Evolutionary conservation across 2,329 filamentous ascomycete genomes (phyloP).

Genomic region (Sarocladium oryzae): DNA sequence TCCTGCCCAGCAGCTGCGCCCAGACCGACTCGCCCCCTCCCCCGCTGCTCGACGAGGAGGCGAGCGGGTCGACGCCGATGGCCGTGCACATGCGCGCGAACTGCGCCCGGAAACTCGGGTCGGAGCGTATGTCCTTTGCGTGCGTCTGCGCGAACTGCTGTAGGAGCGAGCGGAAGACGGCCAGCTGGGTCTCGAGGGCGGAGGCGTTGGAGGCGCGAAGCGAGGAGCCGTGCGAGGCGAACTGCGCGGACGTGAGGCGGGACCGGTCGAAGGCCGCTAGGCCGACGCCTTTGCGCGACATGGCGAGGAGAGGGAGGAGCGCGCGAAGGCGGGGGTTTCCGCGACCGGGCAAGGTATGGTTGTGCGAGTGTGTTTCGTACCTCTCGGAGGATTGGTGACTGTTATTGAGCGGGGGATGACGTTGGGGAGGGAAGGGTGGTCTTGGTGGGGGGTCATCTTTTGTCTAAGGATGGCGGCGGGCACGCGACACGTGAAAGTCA

Average conservation of each 20-base stretch:
- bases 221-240: conserved; percentile 79
- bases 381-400: neutral
- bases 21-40: conserved; percentile 64
- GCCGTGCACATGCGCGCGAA: conserved; percentile 98
- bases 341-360: too few relatives aligned
- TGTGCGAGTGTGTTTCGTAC: too few relatives aligned
- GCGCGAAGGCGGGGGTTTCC: neutral
- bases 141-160: conserved; percentile 95
- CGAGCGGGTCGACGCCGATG: conserved; percentile 91
- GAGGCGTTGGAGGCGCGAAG: conserved; percentile 80
- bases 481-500: conserved; percentile 2
- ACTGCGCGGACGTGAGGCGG: conserved; percentile 79
- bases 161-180: conserved; percentile 90
- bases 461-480: too few relatives aligned
- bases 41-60: conserved; percentile 16
- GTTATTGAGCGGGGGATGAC: conserved; percentile 3
- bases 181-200: conserved; percentile 85
- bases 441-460: neutral
- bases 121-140: conserved; percentile 90
- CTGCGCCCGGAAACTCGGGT: conserved; percentile 90
- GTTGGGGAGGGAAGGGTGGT: neutral
- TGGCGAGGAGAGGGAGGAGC: conserved; percentile 20
- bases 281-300: conserved; percentile 79
- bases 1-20: conserved; percentile 85
- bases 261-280: conserved; percentile 85